Conservation (phyloP, 2,329 filamentous ascomycete genomes). For the Cadophora luteo-olivacea region DNA sequence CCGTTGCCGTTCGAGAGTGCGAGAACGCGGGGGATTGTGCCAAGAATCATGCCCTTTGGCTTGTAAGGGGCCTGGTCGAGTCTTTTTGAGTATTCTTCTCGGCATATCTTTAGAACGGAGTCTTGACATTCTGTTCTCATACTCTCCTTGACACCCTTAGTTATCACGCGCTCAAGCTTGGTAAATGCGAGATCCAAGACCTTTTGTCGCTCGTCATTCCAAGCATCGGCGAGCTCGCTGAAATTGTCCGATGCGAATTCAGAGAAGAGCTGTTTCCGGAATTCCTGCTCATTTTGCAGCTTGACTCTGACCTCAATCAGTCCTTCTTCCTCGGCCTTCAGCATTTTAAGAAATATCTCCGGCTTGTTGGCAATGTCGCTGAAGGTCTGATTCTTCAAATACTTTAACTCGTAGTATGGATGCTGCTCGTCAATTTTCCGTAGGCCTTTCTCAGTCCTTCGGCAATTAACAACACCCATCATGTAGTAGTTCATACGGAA, state of each 20-base stretch:
- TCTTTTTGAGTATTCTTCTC: conserved; percentile 86
- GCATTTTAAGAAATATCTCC: conserved; percentile 94
- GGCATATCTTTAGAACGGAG: conserved; percentile 83
- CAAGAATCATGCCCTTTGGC: conserved; percentile 88
- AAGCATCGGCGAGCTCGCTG: conserved; percentile 92
- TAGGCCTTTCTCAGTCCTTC: conserved; percentile 90
- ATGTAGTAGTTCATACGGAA: conserved; percentile 85
- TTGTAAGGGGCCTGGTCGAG: conserved; percentile 97
- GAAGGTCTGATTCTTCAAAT: conserved; percentile 88
- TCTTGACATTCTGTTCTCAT: conserved; percentile 94
- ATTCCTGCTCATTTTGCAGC: conserved; percentile 77
- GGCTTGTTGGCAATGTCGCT: conserved; percentile 81
- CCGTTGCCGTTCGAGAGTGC: conserved; percentile 87
- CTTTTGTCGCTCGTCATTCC: conserved; percentile 88
- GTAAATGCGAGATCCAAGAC: conserved; percentile 81
- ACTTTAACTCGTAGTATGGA: conserved; percentile 98
- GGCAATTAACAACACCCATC: conserved; percentile 83
- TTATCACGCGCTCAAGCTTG: conserved; percentile 83
- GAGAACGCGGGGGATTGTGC: conserved; percentile 86
- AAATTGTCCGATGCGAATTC: conserved; percentile 95
- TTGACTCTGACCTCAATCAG: conserved; percentile 84
- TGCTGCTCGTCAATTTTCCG: conserved; percentile 94
- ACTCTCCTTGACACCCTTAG: conserved; percentile 93
- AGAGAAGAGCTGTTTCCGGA: conserved; percentile 77
- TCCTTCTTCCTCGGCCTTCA: conserved; percentile 94